Percentiles rank a stretch among this genome's conserved stretches.
Evolutionary conservation across 2,329 filamentous ascomycete species (phyloP).

Genomic region (Thielaviopsis ethacetica): DNA sequence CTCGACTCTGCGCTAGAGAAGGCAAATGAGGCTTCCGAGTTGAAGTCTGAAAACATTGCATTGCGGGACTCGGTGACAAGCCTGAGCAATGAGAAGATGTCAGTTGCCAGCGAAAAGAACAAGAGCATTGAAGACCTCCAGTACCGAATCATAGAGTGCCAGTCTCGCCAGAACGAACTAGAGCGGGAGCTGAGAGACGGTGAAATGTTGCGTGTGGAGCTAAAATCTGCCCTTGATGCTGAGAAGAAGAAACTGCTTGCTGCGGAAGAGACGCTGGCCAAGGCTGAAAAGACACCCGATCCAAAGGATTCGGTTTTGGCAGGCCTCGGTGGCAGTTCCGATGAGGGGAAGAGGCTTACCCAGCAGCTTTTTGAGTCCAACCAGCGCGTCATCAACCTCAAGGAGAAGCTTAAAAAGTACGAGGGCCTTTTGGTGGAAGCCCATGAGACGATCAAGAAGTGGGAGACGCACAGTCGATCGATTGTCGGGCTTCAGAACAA

Average conservation of each 20-base stretch:
- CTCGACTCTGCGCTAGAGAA: conserved; percentile 3
- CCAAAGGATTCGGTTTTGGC: neutral
- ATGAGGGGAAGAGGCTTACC: neutral
- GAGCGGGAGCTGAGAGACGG: conserved; percentile 4
- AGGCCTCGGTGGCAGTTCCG: neutral
- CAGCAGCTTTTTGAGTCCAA: conserved; percentile 9
- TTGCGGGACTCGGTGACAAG: neutral
- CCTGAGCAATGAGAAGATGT: neutral
- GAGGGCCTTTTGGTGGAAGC: conserved; percentile 7
- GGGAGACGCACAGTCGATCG: conserved; percentile 6
- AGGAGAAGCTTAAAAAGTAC: conserved; percentile 9
- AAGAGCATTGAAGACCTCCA: neutral
- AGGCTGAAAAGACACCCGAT: neutral
- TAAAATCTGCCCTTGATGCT: neutral
- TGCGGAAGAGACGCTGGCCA: neutral
- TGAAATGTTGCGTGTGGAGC: neutral
- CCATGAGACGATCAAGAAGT: conserved; percentile 7
- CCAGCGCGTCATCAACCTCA: conserved; percentile 12
- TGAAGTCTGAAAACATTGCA: conserved; percentile 3
- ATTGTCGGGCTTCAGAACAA: conserved; percentile 4
- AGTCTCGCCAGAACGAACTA: neutral
- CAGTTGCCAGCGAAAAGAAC: neutral
- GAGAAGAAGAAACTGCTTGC: conserved; percentile 2
- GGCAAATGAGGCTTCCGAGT: neutral
- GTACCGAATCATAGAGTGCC: conserved; percentile 2